Base-by-base conservation (phyloP, 2,329 filamentous ascomycete species). In the Pyricularia grisea region DNA sequence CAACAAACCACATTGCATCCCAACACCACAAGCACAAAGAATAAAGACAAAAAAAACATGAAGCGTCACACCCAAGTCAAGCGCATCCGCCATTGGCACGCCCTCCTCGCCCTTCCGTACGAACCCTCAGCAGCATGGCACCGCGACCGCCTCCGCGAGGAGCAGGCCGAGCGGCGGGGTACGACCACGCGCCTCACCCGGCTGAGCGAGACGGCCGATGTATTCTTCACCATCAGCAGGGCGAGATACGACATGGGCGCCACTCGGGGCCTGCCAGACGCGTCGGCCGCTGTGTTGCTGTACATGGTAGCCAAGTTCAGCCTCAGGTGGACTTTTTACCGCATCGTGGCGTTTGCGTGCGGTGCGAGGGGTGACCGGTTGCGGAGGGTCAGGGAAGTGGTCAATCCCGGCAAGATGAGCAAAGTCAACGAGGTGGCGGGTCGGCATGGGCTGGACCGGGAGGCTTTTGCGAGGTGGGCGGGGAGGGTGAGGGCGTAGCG, bases 241-340 rank as follows among this genome's bases (percentile, higher is more conserved):
- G 78, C 81, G 25, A 73, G 71, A 1, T 74, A 79, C 70, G 80
- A 82, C 72, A 79, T 78, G 2, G 75, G 76, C 67, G 75, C 17
- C 71, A 80, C 63, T 72, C 75, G 1, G 70, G 67, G 11, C 64
- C 79, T 7, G 70, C 66, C 1, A 74, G 78, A 36, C 33, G 67
- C 20, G 74, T 78, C 68, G 25, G 71, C 7, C n/a, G 30, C 14
- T 27, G 73, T 79, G 1, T 80, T 81, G 69, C 71, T 70, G 1
- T 83, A 83, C 72, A 80, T 83, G 77, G 7, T 82, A 2, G 74
- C 73, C n/a, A 83, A 83, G 71, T 82, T 77, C 70, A 81, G 79
- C 0, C 77, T 76, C 7, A 75, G 81, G 25, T 82, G 79, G 78
- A 68, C 69, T 11, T 82, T 83, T 70, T 83, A 81, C 70, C 77